phyloP scores from a whole-genome alignment of 2,329 filamentous ascomycete species.

The Neofusicoccum laricinum region DNA sequence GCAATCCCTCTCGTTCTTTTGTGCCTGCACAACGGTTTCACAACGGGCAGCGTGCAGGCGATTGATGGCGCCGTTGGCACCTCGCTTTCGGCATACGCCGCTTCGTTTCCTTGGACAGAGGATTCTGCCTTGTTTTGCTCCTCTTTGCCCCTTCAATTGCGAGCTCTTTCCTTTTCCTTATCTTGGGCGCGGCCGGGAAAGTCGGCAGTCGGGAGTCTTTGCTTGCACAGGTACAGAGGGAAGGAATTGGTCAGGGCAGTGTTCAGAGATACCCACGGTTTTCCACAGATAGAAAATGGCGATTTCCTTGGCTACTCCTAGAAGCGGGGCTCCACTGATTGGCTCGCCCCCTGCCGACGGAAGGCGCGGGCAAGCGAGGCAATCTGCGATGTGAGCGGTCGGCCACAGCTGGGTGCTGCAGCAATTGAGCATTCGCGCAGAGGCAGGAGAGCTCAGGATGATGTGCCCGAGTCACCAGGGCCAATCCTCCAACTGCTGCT shows the following conservation, averaged over 20 bases:
- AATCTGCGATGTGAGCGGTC: not conserved
- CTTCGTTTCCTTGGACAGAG: slow-evolving; percentile 3
- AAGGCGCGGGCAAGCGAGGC: not conserved
- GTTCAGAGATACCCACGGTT: slow-evolving; percentile 14
- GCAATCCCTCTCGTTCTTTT: not conserved
- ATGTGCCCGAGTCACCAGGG: too few species aligned
- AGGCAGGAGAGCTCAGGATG: not conserved
- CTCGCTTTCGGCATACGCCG: not conserved
- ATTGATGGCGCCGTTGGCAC: not conserved
- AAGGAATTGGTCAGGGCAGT: not conserved
- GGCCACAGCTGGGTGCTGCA: not conserved
- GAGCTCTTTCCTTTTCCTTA: not conserved
- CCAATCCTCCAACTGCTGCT: too few species aligned
- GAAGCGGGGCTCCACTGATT: not conserved
- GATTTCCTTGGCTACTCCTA: not conserved
- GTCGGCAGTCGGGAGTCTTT: not conserved
- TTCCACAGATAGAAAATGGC: slow-evolving; percentile 5
- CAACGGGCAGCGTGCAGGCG: not conserved
- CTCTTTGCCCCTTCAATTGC: not conserved
- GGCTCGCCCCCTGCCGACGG: not conserved
- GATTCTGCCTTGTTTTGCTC: not conserved
- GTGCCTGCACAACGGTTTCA: not conserved
- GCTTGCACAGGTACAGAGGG: not conserved
- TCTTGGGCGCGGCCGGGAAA: not conserved
- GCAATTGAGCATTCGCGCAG: not conserved